Evolutionary conservation across 2,329 filamentous ascomycete genomes (phyloP), one percentile per base, ranked within the genome.

Genomic region (Botrytis squamosa): DNA sequence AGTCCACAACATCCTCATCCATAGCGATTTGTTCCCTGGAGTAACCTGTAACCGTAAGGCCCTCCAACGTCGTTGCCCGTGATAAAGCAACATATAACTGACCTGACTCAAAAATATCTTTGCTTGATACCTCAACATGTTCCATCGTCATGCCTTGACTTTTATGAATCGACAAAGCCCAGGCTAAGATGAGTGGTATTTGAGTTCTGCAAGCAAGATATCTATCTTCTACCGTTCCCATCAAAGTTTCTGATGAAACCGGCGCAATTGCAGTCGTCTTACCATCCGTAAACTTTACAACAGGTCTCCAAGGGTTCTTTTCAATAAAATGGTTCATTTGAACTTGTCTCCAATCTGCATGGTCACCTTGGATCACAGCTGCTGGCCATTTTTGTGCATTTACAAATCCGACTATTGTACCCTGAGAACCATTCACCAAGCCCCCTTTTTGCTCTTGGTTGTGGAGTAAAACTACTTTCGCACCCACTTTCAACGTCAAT

Each of bases 111-210:
- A 80, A 80, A 12, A 80, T 76, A 71, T 79, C 72, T 1, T 74
- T 68, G 7, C 74, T 75, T 1, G 77, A 78, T 3, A 80, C 79
- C 63, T 79, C 77, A 3, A 80, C 77, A 68, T 75, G 73, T 6
- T 79, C 70, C 9, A 81, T 66, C 0, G 95, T 98, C 83, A 98
- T 95, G 1, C 95, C 95, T 81, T 98, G 95, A 0, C 95, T 95
- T 83, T 98, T 98, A 85, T 99, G 96, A 73, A 99, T 98, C 1
- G 94, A 97, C 46, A 98, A 84, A 1, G 96, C 95, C 96, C 96
- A 98, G 0, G 95, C 95, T 36, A 98, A 86, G 72, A 97, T 97
- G 66, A 98, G 86, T 0, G 96, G 96, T 8, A 89, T 83, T 74
- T 89, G 87, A 7, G 77, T 79, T 36, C 82, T 63, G 33, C 73